These are phyloP conservation scores for Saturnispora silvae DNA, from an alignment of 805 yeast species.

Conservation along the genomic window DNA sequence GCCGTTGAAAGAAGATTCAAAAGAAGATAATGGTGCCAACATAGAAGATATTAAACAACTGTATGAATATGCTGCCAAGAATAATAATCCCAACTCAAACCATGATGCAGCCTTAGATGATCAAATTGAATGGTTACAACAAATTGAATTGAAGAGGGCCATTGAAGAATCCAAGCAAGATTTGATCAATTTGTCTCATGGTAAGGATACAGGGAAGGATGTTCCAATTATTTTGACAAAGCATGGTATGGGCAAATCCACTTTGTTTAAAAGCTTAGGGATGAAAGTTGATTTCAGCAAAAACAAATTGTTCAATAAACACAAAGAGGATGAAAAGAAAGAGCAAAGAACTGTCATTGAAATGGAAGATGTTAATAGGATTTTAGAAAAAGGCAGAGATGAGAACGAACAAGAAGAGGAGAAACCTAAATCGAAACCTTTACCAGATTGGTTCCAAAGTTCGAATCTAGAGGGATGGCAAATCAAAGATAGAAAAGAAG, in stretches of 20 bases:
- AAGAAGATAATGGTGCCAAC: neutral
- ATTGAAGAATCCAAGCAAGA: conserved; percentile 39
- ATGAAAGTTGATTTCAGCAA: conserved; percentile 4
- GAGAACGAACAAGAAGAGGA: conserved; percentile 16
- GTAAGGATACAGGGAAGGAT: conserved; percentile 12
- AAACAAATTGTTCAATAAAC: neutral
- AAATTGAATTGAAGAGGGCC: conserved; percentile 31
- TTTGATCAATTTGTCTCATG: conserved; percentile 21
- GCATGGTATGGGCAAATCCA: conserved; percentile 13
- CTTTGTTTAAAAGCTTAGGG: conserved; percentile 4
- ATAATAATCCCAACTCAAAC: conserved; percentile 12
- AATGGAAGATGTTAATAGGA: neutral
- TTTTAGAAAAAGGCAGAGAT: neutral
- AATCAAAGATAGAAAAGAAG: neutral
- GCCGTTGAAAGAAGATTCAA: neutral
- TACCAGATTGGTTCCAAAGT: conserved; percentile 29
- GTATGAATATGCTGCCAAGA: conserved; percentile 23
- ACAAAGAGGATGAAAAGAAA: neutral
- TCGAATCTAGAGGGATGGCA: conserved; percentile 9
- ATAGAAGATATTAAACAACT: conserved; percentile 24
- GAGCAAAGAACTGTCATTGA: neutral
- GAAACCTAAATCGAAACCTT: conserved; percentile 8
- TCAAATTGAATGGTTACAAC: conserved; percentile 16
- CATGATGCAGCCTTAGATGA: conserved; percentile 11
- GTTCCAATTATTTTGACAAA: conserved; percentile 18